phyloP scores from a whole-genome alignment of 441 rosid species.

The Dalechampia spathulata region DNA sequence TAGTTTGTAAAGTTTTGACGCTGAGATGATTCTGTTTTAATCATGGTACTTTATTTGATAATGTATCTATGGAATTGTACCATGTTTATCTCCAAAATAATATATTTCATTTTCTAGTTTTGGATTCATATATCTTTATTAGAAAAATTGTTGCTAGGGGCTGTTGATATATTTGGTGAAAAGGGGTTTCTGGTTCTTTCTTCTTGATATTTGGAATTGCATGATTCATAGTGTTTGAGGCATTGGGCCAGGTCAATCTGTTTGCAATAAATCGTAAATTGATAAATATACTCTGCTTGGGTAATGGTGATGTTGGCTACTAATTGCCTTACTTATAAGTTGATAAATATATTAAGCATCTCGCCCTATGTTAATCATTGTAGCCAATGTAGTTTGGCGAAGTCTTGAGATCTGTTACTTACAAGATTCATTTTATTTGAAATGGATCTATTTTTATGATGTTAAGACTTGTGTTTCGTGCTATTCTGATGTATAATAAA shows the following conservation, averaged over 20 bases:
- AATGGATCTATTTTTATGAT: background rate
- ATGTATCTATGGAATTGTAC: background rate
- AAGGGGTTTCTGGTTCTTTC: background rate
- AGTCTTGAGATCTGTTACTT: background rate
- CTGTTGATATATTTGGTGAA: background rate
- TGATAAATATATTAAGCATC: background rate
- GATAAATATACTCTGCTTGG: too few relatives aligned
- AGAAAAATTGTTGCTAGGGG: background rate
- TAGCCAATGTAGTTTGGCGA: background rate
- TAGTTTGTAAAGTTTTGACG: constrained; percentile 3
- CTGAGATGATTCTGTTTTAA: background rate
- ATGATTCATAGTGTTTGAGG: background rate
- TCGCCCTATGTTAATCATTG: background rate
- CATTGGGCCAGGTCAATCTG: background rate
- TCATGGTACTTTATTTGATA: background rate
- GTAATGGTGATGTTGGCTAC: background rate
- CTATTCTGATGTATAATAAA: too few relatives aligned
- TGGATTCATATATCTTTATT: background rate
- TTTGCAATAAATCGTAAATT: too few relatives aligned
- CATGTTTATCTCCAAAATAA: background rate
- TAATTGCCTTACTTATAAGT: background rate
- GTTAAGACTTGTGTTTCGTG: background rate
- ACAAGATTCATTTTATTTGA: background rate
- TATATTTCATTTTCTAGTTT: background rate
- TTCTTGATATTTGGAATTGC: background rate